Base-by-base conservation (phyloP, 805 yeast genomes). In the Ogataea chonburiensis region DNA sequence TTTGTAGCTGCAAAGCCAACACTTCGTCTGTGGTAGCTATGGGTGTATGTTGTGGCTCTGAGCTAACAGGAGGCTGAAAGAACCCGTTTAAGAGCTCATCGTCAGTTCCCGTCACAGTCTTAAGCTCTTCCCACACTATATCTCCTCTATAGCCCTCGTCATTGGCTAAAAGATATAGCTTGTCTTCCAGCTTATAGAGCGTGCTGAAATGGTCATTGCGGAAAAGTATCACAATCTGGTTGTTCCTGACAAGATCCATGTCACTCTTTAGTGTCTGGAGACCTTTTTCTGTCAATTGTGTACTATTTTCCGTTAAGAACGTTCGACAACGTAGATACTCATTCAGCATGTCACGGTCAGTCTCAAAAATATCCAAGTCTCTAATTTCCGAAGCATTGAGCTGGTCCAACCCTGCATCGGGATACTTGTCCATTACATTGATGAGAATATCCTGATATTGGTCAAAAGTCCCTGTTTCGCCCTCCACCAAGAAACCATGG, bases 161-260 rank as follows among this genome's bases (percentile, higher is more conserved):
- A 1, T 93, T 85, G 3, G 85, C 81, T 17, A 91, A 65, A 5
- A 75, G 60, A 53, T 75, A 87, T 20, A 91, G 64, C 18, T 67
- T 67, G 25, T 60, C 62, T 12, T 56, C 59, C 15, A 58, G 56
- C 52, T 79, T 80, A 48, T 68, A 73, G 8, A 89, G 55, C 0
- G 96, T 86, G 45, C 74, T 74, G 60, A 86, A 91, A 58, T 88
- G 96, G 58, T 93, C 89, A 60, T 93, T 91, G 53, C 97, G 71
- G 65, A 89, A 93, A 43, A 91, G 73, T 0, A 91, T 77, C 1
- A 80, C 75, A 37, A 80, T 68, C 5, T 79, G 71, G 26, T 79
- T 79, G 11, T 71, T 68, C 1, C 59, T 53, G 17, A 86, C 55
- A 3, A 67, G 51, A 5, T 61, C 56, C 11, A 26, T 34, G 27